A percentile compares a stretch with the other conserved stretches of the same genome.
Evolutionary conservation across 768 basidiomycete genomes (phyloP).

Genomic region (Naganishia kalamii): DNA sequence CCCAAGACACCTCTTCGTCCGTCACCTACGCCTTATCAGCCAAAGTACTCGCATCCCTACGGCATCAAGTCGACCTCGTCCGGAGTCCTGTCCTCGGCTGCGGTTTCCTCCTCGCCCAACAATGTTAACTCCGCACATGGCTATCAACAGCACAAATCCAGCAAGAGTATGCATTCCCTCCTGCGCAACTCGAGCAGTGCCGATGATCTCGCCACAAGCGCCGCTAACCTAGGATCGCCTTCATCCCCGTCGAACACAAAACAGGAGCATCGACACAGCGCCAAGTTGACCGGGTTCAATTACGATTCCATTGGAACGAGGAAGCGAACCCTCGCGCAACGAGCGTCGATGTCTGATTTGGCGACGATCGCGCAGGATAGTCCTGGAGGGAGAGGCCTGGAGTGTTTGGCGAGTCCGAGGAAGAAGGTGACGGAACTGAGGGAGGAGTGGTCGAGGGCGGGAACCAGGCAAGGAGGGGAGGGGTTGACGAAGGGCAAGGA

Average conservation of each 20-base stretch:
- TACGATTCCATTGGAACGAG: background rate
- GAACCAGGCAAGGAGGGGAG: background rate
- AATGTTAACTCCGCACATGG: background rate
- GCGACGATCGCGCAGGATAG: background rate
- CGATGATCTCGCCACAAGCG: background rate
- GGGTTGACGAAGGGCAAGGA: too few species aligned
- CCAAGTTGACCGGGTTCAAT: background rate
- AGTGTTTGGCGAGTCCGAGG: slow-evolving; percentile 4
- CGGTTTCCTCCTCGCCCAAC: background rate
- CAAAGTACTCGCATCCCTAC: slow-evolving; percentile 3
- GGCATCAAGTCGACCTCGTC: slow-evolving; percentile 10
- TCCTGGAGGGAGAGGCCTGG: background rate
- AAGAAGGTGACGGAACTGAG: background rate
- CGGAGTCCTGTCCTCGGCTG: background rate
- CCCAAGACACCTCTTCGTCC: background rate
- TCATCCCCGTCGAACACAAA: background rate
- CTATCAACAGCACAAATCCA: slow-evolving; percentile 11
- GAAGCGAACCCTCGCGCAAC: slow-evolving; percentile 2
- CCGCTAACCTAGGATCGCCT: background rate
- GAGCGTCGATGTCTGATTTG: slow-evolving; percentile 7
- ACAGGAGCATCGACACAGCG: background rate
- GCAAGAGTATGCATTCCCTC: background rate
- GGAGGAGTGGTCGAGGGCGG: background rate
- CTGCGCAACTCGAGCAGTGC: slow-evolving; percentile 9
- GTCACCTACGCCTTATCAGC: background rate